A percentile compares a stretch with the other conserved stretches of the same genome.
Evolutionary conservation across 164 flowering plant species (phyloP).

Genomic region (Liquidambar formosana): DNA sequence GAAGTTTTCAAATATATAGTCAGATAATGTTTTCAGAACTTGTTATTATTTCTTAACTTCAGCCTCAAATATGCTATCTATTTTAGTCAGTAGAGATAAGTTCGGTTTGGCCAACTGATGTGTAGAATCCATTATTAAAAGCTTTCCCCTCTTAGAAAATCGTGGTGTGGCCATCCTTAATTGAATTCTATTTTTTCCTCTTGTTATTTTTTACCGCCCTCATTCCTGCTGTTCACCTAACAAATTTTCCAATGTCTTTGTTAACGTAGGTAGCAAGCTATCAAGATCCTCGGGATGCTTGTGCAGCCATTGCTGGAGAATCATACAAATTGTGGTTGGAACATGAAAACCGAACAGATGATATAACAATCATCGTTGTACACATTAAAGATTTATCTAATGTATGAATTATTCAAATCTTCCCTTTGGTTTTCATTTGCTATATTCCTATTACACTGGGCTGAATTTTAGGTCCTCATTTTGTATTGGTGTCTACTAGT

Average conservation of each 20-base stretch:
- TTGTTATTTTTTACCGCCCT: neutral
- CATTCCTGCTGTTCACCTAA: neutral
- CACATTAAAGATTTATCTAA: slow-evolving; percentile 64
- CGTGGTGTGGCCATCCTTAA: neutral
- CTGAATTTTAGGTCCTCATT: neutral
- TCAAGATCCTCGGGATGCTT: slow-evolving; percentile 92
- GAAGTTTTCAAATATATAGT: neutral
- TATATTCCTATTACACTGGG: neutral
- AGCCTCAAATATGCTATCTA: neutral
- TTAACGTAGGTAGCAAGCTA: slow-evolving; percentile 59
- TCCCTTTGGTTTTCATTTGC: neutral
- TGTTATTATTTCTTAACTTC: neutral
- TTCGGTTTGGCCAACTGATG: neutral
- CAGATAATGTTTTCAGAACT: too few species aligned
- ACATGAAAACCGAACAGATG: slow-evolving; percentile 94
- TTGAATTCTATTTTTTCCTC: neutral
- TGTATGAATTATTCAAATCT: slow-evolving; percentile 41
- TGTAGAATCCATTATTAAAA: too few species aligned
- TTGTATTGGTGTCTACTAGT: neutral
- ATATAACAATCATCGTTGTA: slow-evolving; percentile 90
- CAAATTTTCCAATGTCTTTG: neutral
- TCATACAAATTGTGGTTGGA: slow-evolving; percentile 93
- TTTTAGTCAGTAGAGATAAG: neutral
- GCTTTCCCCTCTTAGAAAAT: too few species aligned
- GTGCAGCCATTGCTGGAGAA: slow-evolving; percentile 84